phyloP scores from a whole-genome alignment of 371 early-diverging fungal genomes.

The Smittium culicis region DNA sequence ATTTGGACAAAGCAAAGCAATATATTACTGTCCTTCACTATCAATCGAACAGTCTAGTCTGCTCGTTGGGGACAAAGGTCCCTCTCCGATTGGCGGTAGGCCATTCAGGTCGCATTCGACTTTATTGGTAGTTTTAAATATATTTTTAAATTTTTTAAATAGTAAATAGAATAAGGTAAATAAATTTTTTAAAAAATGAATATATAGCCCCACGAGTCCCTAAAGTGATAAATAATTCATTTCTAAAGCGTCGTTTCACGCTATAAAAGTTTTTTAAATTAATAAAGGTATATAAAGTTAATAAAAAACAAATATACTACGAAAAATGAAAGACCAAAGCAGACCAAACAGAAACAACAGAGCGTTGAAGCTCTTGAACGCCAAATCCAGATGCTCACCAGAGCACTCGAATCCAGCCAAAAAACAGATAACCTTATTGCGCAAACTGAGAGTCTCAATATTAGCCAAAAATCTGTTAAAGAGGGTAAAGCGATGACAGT shows the following conservation, averaged over 20 bases:
- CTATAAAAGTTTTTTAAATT: background rate
- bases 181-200: background rate
- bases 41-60: background rate
- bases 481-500: background rate
- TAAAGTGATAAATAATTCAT: background rate
- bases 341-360: background rate
- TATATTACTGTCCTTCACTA: background rate
- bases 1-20: too few relatives aligned
- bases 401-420: background rate
- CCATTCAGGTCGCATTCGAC: background rate
- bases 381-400: background rate
- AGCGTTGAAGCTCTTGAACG: background rate
- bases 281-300: background rate
- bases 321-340: background rate
- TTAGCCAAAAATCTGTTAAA: background rate
- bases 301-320: background rate
- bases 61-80: background rate
- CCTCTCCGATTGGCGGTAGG: background rate
- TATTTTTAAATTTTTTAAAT: background rate
- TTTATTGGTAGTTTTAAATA: background rate
- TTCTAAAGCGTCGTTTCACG: background rate
- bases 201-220: too few relatives aligned
- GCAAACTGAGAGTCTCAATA: background rate
- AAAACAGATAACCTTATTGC: background rate
- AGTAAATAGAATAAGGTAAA: background rate